Evolutionary conservation across 2,329 filamentous ascomycete genomes (phyloP).

Genomic region (Cordyceps militaris): DNA sequence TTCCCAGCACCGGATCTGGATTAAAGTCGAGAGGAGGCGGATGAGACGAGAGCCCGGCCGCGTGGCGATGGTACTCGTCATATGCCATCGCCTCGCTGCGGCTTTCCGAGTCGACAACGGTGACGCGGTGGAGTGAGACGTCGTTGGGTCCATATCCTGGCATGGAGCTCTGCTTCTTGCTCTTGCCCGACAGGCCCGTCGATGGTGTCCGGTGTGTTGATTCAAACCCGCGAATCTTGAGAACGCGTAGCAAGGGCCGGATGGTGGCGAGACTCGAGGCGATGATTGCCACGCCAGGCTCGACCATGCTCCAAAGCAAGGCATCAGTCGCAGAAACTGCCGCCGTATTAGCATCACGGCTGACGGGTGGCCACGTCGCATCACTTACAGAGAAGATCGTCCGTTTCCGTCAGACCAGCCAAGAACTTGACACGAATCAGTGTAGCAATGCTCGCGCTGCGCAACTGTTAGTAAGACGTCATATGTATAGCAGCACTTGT

Average conservation of each 20-base stretch:
- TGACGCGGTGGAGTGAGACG: slow-evolving; percentile 27
- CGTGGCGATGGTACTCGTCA: slow-evolving; percentile 15
- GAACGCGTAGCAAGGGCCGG: slow-evolving; percentile 44
- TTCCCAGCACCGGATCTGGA: slow-evolving; percentile 5
- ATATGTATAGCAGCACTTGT: background rate
- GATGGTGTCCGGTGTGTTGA: slow-evolving; percentile 30
- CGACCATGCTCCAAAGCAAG: slow-evolving; percentile 51
- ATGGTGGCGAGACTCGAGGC: slow-evolving; percentile 49
- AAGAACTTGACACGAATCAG: slow-evolving; percentile 45
- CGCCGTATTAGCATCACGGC: slow-evolving; percentile 14
- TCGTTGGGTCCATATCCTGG: slow-evolving; percentile 31
- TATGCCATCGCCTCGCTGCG: slow-evolving; percentile 16
- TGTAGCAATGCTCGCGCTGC: slow-evolving; percentile 46
- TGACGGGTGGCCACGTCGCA: background rate
- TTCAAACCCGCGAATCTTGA: slow-evolving; percentile 40
- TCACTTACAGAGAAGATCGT: slow-evolving; percentile 43
- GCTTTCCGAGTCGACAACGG: slow-evolving; percentile 18
- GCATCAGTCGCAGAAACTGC: slow-evolving; percentile 42
- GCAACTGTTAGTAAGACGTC: background rate
- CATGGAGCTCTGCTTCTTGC: slow-evolving; percentile 20
- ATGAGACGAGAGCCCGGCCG: background rate
- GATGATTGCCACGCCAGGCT: slow-evolving; percentile 48
- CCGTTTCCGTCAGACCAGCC: slow-evolving; percentile 34
- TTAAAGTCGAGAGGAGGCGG: slow-evolving; percentile 3
- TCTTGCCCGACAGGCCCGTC: slow-evolving; percentile 25